Conservation (phyloP, 805 yeast genomes). For the Candida caryicola region DNA sequence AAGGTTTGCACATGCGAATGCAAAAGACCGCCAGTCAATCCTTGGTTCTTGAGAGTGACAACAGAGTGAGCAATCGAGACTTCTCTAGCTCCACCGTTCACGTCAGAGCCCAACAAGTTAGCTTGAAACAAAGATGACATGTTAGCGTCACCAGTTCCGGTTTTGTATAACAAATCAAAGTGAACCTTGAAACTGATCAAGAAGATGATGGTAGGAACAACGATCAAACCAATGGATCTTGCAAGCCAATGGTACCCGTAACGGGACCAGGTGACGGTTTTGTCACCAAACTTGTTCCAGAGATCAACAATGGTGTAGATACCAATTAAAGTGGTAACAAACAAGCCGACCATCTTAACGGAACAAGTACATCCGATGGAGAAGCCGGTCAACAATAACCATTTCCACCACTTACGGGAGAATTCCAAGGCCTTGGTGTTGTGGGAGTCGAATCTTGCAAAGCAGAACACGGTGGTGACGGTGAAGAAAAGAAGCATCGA, state of each 20-base stretch:
- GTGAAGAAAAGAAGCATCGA: conserved; percentile 90
- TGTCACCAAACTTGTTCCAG: conserved; percentile 81
- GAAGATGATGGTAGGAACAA: conserved; percentile 63
- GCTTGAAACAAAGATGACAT: conserved; percentile 85
- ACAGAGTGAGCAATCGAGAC: conserved; percentile 51
- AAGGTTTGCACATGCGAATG: conserved; percentile 46
- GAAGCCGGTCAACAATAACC: conserved; percentile 83
- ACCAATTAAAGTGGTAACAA: conserved; percentile 85
- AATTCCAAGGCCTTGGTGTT: conserved; percentile 49
- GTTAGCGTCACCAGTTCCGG: conserved; percentile 79
- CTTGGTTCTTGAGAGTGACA: conserved; percentile 41
- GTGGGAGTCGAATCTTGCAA: conserved; percentile 67
- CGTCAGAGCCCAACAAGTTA: conserved; percentile 61
- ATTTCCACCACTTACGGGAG: conserved; percentile 86
- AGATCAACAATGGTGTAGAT: conserved; percentile 83
- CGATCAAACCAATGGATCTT: conserved; percentile 58
- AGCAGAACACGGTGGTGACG: conserved; percentile 70
- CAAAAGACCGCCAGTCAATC: conserved; percentile 44
- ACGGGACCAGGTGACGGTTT: conserved; percentile 44
- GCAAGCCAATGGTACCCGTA: conserved; percentile 66
- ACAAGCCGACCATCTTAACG: conserved; percentile 95
- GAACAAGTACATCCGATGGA: conserved; percentile 87
- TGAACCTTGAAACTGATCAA: conserved; percentile 69
- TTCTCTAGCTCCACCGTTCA: conserved; percentile 68
- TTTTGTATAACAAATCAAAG: conserved; percentile 65